Base-by-base conservation (phyloP, 805 yeast species). In the Naumovozyma baii region DNA sequence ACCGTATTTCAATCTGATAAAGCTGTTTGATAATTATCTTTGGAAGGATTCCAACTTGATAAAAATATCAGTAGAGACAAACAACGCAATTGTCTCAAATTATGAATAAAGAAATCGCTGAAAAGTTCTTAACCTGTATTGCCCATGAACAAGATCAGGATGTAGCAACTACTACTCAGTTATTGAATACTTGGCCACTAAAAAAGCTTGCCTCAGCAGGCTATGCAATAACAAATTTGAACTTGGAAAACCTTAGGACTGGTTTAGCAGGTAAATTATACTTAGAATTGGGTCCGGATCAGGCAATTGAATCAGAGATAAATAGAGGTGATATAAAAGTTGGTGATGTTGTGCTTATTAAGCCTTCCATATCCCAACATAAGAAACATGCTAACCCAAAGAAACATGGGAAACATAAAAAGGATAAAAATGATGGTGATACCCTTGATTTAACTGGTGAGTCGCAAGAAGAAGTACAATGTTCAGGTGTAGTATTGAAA, bases 291-390 rank as follows among this genome's bases (percentile, higher is more conserved):
- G 90, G 83, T 45, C 64, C 79, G 0, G 72, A 56, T 49, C 57
- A 53, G 18, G 63, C 63, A 28, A 53, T 61, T 18, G 58, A 52
- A 25, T 57, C 52, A n/a, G 60, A 52, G 14, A 53, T 68, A 5
- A 47, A 74, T 5, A 47, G 62, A 14, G 81, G 83, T 1, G 74
- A 74, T 18, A 57, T 85, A 19, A 70, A 77, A 46, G 71, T 73
- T 3, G 95, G 95, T 12, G 96, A 86, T 60, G 78, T 84, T 32
- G 88, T 86, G 2, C 43, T 84, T 10, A 77, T 78, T 17, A 64
- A 62, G 39, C 63, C 68, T 0, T 46, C 57, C 1, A 15, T 52
- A 13, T 40, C 44, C 3, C 45, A 59, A 3, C 44, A 48, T 37
- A 20, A 39, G 8, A 61, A 61, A 9, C 52, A 63, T 1, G 57